Conservation (phyloP, 805 yeast species). For the Hanseniaspora guilliermondii region DNA sequence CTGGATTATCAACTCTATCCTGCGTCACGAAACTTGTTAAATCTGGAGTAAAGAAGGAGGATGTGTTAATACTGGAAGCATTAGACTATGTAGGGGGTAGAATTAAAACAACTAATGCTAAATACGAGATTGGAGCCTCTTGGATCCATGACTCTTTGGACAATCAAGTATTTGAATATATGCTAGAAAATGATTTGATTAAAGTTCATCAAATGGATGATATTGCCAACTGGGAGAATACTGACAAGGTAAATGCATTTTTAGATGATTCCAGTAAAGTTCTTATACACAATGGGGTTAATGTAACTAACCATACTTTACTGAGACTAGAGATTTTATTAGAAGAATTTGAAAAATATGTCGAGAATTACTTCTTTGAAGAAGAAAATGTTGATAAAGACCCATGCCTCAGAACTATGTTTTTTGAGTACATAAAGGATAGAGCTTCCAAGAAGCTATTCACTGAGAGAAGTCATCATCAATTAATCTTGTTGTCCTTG, state of each 20-base stretch:
- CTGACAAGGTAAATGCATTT: constrained; percentile 8
- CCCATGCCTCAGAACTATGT: constrained; percentile 40
- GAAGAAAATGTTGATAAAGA: constrained; percentile 30
- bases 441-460: constrained; percentile 36
- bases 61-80: constrained; percentile 44
- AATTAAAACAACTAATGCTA: constrained; percentile 24
- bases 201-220: constrained; percentile 18
- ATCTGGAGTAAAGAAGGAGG: neutral
- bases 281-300: constrained; percentile 15
- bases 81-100: constrained; percentile 60
- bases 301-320: constrained; percentile 22
- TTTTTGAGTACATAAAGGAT: constrained; percentile 36
- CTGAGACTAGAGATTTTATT: constrained; percentile 34
- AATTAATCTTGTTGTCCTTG: constrained; percentile 36
- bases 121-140: constrained; percentile 70
- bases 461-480: constrained; percentile 38
- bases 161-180: constrained; percentile 30
- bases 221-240: no score
- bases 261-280: constrained; percentile 12
- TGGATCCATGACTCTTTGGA: constrained; percentile 80
- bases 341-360: constrained; percentile 46
- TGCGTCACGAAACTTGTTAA: constrained; percentile 45
- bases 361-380: constrained; percentile 45
- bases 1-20: constrained; percentile 71
- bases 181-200: constrained; percentile 4